Conservation (phyloP, 495 filamentous ascomycete species). For the Neurospora tetrasperma region DNA sequence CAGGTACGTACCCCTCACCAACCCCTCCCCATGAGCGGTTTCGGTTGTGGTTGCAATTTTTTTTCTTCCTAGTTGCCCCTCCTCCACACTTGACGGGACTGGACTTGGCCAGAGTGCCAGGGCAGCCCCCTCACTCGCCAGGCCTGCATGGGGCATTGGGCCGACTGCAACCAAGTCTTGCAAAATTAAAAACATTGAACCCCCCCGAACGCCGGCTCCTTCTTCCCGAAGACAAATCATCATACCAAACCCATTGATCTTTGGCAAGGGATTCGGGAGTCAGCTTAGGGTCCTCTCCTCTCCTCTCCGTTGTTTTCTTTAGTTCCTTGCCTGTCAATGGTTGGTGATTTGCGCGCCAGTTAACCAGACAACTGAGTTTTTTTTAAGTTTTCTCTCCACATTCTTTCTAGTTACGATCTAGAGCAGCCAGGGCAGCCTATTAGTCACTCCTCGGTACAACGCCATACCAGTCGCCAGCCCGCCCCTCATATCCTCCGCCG, state of each 20-base stretch:
- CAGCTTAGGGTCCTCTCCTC: constrained; percentile 10
- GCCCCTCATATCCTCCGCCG: background rate
- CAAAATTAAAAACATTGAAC: constrained; percentile 6
- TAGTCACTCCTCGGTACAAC: background rate
- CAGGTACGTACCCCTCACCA: background rate
- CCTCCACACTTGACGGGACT: constrained; percentile 13
- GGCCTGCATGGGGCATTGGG: background rate
- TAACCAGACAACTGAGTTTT: constrained; percentile 5
- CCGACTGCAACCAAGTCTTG: background rate
- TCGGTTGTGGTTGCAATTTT: constrained; percentile 25
- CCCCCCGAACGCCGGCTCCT: constrained; percentile 6
- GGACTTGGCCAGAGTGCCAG: constrained; percentile 10
- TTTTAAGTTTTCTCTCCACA: background rate
- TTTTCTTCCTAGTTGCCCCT: constrained; percentile 14
- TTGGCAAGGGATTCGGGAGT: constrained; percentile 13
- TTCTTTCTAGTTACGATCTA: background rate
- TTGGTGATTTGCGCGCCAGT: constrained; percentile 13
- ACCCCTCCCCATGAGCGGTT: constrained; percentile 19
- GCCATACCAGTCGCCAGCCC: background rate
- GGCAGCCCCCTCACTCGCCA: background rate
- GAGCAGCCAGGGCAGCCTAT: background rate
- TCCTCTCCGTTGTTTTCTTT: constrained; percentile 4
- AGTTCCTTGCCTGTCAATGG: constrained; percentile 17
- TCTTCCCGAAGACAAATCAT: constrained; percentile 7
- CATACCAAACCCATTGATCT: constrained; percentile 12